These are phyloP conservation scores for Boletus speciosus DNA, from an alignment of 768 basidiomycete genomes.

Conservation along the genomic window DNA sequence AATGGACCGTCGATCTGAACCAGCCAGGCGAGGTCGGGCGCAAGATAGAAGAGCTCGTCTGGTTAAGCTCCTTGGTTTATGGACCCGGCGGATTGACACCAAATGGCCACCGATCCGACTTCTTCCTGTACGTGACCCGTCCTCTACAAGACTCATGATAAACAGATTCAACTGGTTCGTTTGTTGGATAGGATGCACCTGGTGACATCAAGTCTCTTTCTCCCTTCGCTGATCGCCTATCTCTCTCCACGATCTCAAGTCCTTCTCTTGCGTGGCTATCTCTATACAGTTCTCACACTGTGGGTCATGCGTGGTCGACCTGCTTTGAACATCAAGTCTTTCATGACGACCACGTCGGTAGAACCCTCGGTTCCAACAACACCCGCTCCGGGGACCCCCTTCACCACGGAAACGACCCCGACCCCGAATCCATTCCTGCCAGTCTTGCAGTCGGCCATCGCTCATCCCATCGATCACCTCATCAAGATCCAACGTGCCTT, in stretches of 20 bases:
- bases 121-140: slow-evolving; percentile 44
- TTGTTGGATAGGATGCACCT: slow-evolving; percentile 21
- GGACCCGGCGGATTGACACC: slow-evolving; percentile 54
- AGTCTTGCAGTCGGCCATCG: slow-evolving; percentile 36
- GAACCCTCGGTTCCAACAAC: slow-evolving; percentile 8
- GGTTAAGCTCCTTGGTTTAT: slow-evolving; percentile 54
- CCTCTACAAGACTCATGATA: background rate
- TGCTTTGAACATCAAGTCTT: slow-evolving; percentile 26
- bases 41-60: slow-evolving; percentile 63
- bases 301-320: slow-evolving; percentile 33
- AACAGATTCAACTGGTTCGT: background rate
- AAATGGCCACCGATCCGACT: slow-evolving; percentile 41
- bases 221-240: slow-evolving; percentile 23
- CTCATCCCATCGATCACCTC: slow-evolving; percentile 35
- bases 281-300: slow-evolving; percentile 22
- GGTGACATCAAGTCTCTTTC: slow-evolving; percentile 31
- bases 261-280: slow-evolving; percentile 29
- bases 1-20: slow-evolving; percentile 42
- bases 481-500: slow-evolving; percentile 33
- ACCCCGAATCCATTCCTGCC: slow-evolving; percentile 40
- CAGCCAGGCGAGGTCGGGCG: slow-evolving; percentile 39
- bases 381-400: background rate
- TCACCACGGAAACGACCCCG: slow-evolving; percentile 12
- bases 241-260: slow-evolving; percentile 17
- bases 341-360: slow-evolving; percentile 28